Percentiles rank a stretch among this genome's conserved stretches.
phyloP scores from a whole-genome alignment of 768 basidiomycete species.

The Leccinum variicolor region DNA sequence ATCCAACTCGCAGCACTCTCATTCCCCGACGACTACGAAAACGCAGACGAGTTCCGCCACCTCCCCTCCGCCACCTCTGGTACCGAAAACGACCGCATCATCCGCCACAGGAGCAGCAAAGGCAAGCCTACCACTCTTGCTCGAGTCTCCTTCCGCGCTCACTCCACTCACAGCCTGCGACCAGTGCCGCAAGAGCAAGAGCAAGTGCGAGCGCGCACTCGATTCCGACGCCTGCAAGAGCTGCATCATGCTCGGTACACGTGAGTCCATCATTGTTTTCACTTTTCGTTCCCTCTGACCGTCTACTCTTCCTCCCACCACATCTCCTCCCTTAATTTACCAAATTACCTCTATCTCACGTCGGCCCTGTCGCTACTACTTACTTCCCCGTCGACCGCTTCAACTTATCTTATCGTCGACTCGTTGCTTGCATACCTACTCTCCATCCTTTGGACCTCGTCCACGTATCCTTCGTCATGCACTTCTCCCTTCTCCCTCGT shows the following conservation, averaged over 20 bases:
- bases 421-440: neutral
- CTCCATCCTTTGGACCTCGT: neutral
- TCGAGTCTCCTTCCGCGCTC: neutral
- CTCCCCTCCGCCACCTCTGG: constrained; percentile 30
- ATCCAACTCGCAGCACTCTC: constrained; percentile 34
- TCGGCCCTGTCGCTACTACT: neutral
- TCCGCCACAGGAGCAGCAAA: constrained; percentile 76
- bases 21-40: constrained; percentile 64
- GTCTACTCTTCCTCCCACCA: neutral
- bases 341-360: constrained; percentile 1
- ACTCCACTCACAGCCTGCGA: constrained; percentile 63
- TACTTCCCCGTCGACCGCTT: neutral
- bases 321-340: neutral
- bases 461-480: constrained; percentile 12
- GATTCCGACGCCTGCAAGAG: constrained; percentile 69
- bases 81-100: constrained; percentile 41
- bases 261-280: constrained; percentile 40
- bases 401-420: constrained; percentile 8
- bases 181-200: constrained; percentile 86
- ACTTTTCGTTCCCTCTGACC: constrained; percentile 9
- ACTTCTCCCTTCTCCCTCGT: constrained; percentile 6
- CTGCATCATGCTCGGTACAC: constrained; percentile 67
- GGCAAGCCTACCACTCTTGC: constrained; percentile 36
- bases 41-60: constrained; percentile 51
- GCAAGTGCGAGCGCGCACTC: constrained; percentile 75